Conservation (phyloP, 192 early-diverging fungal genomes). For the Podila clonocystis region DNA sequence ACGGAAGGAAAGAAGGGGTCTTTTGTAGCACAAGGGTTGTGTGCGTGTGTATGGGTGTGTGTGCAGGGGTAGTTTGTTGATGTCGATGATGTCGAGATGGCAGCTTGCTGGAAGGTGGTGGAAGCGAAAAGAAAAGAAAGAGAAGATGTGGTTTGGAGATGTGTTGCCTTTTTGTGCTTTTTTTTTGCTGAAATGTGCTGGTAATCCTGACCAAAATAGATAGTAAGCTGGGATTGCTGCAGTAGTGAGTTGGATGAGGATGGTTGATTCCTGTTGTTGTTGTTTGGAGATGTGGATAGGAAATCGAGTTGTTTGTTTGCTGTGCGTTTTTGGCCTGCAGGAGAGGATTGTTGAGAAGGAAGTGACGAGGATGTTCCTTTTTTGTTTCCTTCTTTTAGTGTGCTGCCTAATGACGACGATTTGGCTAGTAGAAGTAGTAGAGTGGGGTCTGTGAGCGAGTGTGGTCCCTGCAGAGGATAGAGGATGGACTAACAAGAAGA, state of each 20-base stretch:
- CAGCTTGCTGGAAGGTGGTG: not conserved
- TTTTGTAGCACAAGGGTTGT: not conserved
- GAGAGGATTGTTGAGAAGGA: no score
- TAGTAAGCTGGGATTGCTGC: not conserved
- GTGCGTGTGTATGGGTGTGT: not conserved
- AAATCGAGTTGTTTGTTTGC: not conserved
- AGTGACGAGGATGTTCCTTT: not conserved
- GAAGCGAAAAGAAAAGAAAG: conserved; percentile 3
- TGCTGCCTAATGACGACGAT: not conserved
- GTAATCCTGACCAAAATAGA: not conserved
- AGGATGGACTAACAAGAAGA: no score
- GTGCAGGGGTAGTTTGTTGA: not conserved
- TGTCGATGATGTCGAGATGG: not conserved
- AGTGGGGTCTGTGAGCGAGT: not conserved
- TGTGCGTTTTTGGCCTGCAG: no score
- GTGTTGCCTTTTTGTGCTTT: no score
- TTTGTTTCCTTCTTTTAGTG: not conserved
- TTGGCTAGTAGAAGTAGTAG: not conserved
- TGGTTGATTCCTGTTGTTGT: not conserved
- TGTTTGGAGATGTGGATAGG: not conserved
- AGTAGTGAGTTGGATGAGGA: not conserved
- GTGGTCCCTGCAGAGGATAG: not conserved
- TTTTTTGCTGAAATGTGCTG: no score
- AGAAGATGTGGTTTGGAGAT: not conserved
- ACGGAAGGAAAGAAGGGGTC: not conserved